Conservation (phyloP, 2,329 filamentous ascomycete species). For the Lachnellula suecica region DNA sequence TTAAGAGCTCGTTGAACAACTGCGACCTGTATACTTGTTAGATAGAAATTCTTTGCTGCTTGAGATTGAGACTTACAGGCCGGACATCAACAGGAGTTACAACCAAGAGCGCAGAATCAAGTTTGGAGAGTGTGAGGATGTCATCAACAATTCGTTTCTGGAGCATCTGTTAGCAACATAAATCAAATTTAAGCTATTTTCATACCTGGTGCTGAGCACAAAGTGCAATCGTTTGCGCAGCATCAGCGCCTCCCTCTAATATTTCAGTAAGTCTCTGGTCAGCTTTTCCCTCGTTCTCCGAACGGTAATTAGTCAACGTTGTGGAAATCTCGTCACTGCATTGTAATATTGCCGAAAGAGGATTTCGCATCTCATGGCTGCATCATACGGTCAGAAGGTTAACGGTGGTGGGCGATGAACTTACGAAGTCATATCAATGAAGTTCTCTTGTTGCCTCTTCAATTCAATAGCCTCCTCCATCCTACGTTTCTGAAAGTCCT, state of each 20-base stretch:
- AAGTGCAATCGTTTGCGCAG: slow-evolving; percentile 77
- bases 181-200: background rate
- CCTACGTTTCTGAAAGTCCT: slow-evolving; percentile 74
- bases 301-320: slow-evolving; percentile 34
- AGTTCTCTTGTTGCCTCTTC: slow-evolving; percentile 71
- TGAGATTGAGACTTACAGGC: slow-evolving; percentile 45
- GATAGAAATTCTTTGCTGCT: background rate
- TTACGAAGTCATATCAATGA: slow-evolving; percentile 66
- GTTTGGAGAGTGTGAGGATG: slow-evolving; percentile 64
- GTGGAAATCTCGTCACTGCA: slow-evolving; percentile 70
- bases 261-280: slow-evolving; percentile 45
- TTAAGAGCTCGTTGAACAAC: slow-evolving; percentile 70
- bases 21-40: slow-evolving; percentile 26
- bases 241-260: slow-evolving; percentile 62
- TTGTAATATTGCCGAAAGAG: slow-evolving; percentile 71
- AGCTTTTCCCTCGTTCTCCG: slow-evolving; percentile 13
- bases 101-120: slow-evolving; percentile 68
- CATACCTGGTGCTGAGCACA: slow-evolving; percentile 64
- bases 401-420: slow-evolving; percentile 6
- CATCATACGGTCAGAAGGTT: background rate
- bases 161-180: slow-evolving; percentile 1
- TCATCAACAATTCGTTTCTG: slow-evolving; percentile 73
- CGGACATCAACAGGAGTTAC: slow-evolving; percentile 71
- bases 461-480: slow-evolving; percentile 80
- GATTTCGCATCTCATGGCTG: slow-evolving; percentile 72